A percentile compares a stretch with the other conserved stretches of the same genome.
Evolutionary conservation across 129 eudicot genomes (phyloP).

Genomic region (sunflower (Helianthus annuus)): DNA sequence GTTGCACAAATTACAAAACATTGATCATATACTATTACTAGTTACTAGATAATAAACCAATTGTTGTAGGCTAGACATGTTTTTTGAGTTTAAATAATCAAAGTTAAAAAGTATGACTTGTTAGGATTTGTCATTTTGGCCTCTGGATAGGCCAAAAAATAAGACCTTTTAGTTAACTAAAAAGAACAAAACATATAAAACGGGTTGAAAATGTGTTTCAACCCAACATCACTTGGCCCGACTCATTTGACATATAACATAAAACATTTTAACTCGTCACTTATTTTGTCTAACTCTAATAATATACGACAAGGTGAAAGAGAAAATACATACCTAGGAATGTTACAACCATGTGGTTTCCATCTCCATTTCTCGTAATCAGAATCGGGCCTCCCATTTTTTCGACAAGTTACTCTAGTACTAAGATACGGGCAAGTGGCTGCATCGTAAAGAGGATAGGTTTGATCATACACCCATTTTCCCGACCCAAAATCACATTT

Average conservation of each 20-base stretch:
- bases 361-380: constrained; percentile 86
- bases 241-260: not conserved
- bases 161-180: too few species aligned
- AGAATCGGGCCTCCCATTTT: constrained; percentile 84
- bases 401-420: constrained; percentile 57
- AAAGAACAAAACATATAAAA: too few species aligned
- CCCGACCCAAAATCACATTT: constrained; percentile 68
- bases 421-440: constrained; percentile 78
- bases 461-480: constrained; percentile 84
- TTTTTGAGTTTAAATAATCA: not conserved
- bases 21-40: not conserved
- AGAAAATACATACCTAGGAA: constrained; percentile 64
- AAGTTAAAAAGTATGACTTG: too few species aligned
- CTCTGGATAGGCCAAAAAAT: too few species aligned
- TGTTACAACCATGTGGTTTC: constrained; percentile 66
- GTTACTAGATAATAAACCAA: not conserved
- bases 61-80: not conserved
- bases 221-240: not conserved
- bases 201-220: not conserved
- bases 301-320: not conserved
- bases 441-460: constrained; percentile 79
- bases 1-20: not conserved
- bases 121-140: too few species aligned
- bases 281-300: not conserved
- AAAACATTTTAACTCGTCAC: not conserved